Evolutionary conservation across 495 filamentous ascomycete species (phyloP), one percentile per base, ranked within the genome.

Genomic region (Melanomma pulvis-pyrius): DNA sequence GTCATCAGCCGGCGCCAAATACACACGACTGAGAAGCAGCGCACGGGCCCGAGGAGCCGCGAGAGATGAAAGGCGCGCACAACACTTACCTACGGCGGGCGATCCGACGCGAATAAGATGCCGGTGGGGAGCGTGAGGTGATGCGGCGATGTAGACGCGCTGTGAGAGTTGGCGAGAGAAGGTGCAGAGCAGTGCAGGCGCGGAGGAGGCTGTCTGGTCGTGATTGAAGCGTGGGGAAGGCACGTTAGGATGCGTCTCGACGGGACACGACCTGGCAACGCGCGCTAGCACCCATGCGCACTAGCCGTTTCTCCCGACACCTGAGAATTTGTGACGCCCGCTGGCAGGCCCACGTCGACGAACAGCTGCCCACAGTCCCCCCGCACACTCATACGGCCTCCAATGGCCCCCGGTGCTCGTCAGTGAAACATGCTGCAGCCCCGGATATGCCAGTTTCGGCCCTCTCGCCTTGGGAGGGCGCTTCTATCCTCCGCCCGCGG

Each of bases 361-460:
- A 15, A 56, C 34, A 54, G 25, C 48, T 26, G 30, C 29, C 48
- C 11, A 36, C 30, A 8, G 11, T 28, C 47, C 36, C 39, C 39
- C 19, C 51, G 26, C 51, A 12, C 5, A 47, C 26, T 6, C 34
- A 28, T 25, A 12, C 24, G 12, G 39, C 48, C 1, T 15, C 32
- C 59, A 44, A 62, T 82, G 81, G 80, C 41, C 39, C 12, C 47
- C 19, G 1, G 22, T 15, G 9, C 34, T 19, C 48, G 28, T 26
- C 44, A 50, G 61, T 47, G 57, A 59, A 76, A 62, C 52, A 87
- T 91, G 87, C 75, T 92, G 65, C 88, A 90, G 73, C 84, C 88
- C 68, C 83, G 87, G 74, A 72, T 86, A 76, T 79, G 83, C 66
- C 79, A 83, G 39, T 76, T 79, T 74, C 78, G 77, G 67, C 75